Evolutionary conservation across 371 early-diverging fungal species (phyloP).

Genomic region (Chytridiales sp.): DNA sequence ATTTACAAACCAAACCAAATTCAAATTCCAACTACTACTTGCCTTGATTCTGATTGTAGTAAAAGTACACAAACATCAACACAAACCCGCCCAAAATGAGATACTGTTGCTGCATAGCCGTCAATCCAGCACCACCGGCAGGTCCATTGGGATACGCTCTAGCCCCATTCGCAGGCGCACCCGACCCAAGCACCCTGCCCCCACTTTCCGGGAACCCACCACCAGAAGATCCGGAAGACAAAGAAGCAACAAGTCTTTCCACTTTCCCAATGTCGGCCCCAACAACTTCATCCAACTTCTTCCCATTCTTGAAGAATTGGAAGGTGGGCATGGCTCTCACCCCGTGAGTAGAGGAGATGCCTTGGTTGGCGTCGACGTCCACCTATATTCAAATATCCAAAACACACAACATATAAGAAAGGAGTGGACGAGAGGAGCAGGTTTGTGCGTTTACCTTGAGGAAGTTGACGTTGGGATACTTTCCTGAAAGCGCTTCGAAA

Average conservation of each 20-base stretch:
- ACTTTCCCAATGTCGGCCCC: slow-evolving; percentile 65
- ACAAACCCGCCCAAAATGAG: slow-evolving; percentile 16
- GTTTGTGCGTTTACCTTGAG: too few species aligned
- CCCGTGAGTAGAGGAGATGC: slow-evolving; percentile 56
- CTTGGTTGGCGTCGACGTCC: slow-evolving; percentile 71
- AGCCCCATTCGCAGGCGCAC: background rate
- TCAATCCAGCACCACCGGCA: slow-evolving; percentile 3
- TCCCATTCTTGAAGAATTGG: slow-evolving; percentile 64
- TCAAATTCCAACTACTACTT: too few species aligned
- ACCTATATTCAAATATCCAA: too few species aligned
- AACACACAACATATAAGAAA: too few species aligned
- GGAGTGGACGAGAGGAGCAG: too few species aligned
- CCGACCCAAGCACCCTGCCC: slow-evolving; percentile 19
- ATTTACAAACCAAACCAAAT: too few species aligned
- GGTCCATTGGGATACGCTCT: background rate
- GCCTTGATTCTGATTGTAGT: background rate
- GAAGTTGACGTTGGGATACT: slow-evolving; percentile 56
- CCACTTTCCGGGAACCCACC: slow-evolving; percentile 20
- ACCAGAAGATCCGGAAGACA: slow-evolving; percentile 13
- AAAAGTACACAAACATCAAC: slow-evolving; percentile 16
- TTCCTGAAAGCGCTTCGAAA: slow-evolving; percentile 54
- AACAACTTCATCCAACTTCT: slow-evolving; percentile 64
- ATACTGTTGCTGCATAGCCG: slow-evolving; percentile 30
- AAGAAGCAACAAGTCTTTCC: slow-evolving; percentile 24
- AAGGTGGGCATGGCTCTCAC: slow-evolving; percentile 88